Base-by-base conservation (phyloP, 2,329 filamentous ascomycete species). In the Emmonsiellopsis sp. region DNA sequence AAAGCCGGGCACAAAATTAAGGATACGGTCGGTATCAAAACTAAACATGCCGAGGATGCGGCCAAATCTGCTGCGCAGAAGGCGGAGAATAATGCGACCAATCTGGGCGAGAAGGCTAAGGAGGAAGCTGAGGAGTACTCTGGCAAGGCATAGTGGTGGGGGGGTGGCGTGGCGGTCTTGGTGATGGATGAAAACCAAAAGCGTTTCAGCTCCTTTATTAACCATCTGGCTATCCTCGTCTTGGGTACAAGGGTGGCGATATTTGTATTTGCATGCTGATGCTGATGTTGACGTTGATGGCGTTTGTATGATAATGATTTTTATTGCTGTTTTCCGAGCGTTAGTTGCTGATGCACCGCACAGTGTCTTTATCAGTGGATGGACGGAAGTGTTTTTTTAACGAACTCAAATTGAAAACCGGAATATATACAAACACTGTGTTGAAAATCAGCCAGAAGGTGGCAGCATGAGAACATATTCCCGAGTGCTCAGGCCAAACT, bases 391-490 rank as follows among this genome's bases (percentile, higher is more conserved):
- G 20, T 44, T 40, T 53, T 50, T 30, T 50, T 34, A 50, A 54
- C 43, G 43, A 46, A 43, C 31, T 50, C 6, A 46, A 32, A 32
- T 50, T 48, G 42, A 43, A 43, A 16, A 46, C 35, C 30, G 34
- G 10, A 38, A 16, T 11, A 13, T 35, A 10, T 7, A 7, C 48
- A 37, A 20, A 42, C 26, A 44, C 46, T 16, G 7, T 42, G 32
- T 35, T 51, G 15, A 31, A 40, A 37, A 11, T 60, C 55, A 57
- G 41, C 57, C 61, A 35, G 67, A 60, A 26, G 71, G 70, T 32
- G 81, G 79, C 55, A 96, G 78, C 88, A 97, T 93, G 55, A 97
- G 70, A n/a, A 98, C 89, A 69, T 97, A 98, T 71, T 98, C 93
- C 63, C 90, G 82, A 55, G 87, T 86, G 66, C 89, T 95, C 55